Evolutionary conservation across 1,284 basidiomycete species (phyloP).

Genomic region (Cryptococcus wingfieldii): DNA sequence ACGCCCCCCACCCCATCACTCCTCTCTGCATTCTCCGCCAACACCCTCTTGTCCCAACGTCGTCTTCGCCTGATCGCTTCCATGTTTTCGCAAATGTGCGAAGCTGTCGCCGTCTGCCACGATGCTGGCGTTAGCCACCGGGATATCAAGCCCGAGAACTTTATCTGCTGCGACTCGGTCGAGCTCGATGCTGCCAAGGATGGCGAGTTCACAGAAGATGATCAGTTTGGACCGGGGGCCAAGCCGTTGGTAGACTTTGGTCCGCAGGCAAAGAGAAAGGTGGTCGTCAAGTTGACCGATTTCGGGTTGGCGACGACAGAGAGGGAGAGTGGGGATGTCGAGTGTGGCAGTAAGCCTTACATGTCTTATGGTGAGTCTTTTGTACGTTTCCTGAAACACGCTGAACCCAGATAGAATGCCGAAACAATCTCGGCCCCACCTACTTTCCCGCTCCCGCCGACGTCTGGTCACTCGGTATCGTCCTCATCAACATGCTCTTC

Average conservation of each 20-base stretch:
- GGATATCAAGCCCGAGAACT: constrained; percentile 98
- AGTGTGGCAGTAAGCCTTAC: constrained; percentile 97
- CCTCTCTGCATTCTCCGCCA: constrained; percentile 78
- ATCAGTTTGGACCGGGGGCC: constrained; percentile 42
- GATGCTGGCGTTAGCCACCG: constrained; percentile 87
- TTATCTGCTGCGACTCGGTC: constrained; percentile 74
- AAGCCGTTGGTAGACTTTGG: constrained; percentile 40
- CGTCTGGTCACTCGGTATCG: constrained; percentile 97
- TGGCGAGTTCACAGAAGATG: constrained; percentile 46
- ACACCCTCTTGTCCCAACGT: constrained; percentile 75
- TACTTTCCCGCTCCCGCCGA: constrained; percentile 93
- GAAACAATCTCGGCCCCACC: constrained; percentile 89
- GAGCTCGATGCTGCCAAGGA: constrained; percentile 55
- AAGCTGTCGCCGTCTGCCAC: constrained; percentile 94
- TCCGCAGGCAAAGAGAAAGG: constrained; percentile 55
- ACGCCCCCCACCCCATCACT: constrained; percentile 93
- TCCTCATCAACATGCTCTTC: constrained; percentile 98
- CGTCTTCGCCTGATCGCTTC: constrained; percentile 86
- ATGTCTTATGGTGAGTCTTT: constrained; percentile 82
- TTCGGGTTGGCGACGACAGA: constrained; percentile 94
- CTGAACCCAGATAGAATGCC: constrained; percentile 65
- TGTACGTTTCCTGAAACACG: constrained; percentile 14
- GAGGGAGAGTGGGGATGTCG: constrained; percentile 85
- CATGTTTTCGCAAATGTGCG: constrained; percentile 99
- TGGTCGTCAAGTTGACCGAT: constrained; percentile 86